A percentile compares a stretch with the other conserved stretches of the same genome.
Evolutionary conservation across 2,329 filamentous ascomycete species (phyloP).

Genomic region (Lasiodiplodia gonubiensis): DNA sequence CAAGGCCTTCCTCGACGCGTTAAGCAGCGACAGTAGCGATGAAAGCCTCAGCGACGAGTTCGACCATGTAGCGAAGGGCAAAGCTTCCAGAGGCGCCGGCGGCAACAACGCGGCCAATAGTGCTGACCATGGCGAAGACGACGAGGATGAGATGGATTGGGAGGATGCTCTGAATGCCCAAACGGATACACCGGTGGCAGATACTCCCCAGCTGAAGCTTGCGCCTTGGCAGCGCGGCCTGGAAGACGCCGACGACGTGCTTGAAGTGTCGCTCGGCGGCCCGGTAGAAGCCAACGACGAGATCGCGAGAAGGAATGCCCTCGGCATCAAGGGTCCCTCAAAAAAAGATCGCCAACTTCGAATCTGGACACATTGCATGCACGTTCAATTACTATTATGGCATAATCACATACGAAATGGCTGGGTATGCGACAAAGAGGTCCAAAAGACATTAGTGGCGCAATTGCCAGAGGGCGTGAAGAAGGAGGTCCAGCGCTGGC

Average conservation of each 20-base stretch:
- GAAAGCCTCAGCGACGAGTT: conserved; percentile 13
- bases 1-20: conserved; percentile 26
- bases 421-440: conserved; percentile 44
- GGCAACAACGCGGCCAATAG: background rate
- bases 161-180: conserved; percentile 46
- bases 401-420: conserved; percentile 74
- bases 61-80: conserved; percentile 16
- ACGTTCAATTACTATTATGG: conserved; percentile 86
- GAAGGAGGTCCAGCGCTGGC: conserved; percentile 50
- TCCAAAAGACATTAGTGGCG: conserved; percentile 41
- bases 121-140: conserved; percentile 27
- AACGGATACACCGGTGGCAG: conserved; percentile 33
- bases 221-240: conserved; percentile 17
- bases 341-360: conserved; percentile 84
- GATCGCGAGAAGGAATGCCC: conserved; percentile 47
- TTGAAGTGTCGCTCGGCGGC: conserved; percentile 31
- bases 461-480: conserved; percentile 41
- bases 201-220: background rate
- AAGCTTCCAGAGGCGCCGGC: background rate
- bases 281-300: conserved; percentile 16
- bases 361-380: conserved; percentile 80
- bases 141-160: conserved; percentile 44
- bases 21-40: conserved; percentile 8
- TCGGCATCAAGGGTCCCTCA: conserved; percentile 81
- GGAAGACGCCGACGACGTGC: conserved; percentile 35